Evolutionary conservation across 2,329 filamentous ascomycete genomes (phyloP), one percentile per base, ranked within the genome.

Genomic region (Microcyclospora pomicola): DNA sequence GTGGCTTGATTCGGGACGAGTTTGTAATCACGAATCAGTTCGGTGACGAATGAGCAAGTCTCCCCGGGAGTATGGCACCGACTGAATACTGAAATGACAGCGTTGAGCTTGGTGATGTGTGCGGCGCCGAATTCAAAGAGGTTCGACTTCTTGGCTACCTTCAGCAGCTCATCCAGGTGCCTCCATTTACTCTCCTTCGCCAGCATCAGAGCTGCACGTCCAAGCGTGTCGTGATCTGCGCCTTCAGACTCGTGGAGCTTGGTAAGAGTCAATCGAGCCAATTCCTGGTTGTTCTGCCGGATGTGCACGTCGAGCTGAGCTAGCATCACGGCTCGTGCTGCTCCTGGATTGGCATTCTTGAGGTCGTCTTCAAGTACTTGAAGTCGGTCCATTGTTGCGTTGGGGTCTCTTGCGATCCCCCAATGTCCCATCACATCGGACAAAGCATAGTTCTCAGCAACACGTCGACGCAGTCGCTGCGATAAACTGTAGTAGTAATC

Each of bases 11-110:
- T 50, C 2, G 54, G 50, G 11, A 19, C 24, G 27, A 59, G 43
- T 3, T 42, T 44, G 9, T 52, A 35, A 7, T 45, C 24, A 2
- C 45, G 41, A 6, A 54, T 45, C 5, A 50, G 36, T 9, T 36
- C 38, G 7, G 40, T 47, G 12, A 52, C 43, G 31, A 59, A 54
- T 2, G 40, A 35, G 47, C 48, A 54, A 11, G 47, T 47, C 30
- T 58, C 45, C 6, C 32, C 35, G 6, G 43, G 41, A 15, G 28
- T 42, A 31, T 56, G 51, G 9, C 41, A 12, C 13, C 33, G 31
- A 7, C 45, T 37, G 39, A 45, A 48, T 9, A 41, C 36, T 11
- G 43, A 34, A 11, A 54, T 36, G 3, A 46, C 38, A n/a, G 41
- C 36, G 27, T 53, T 49, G 34, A 52, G 38, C 13, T 40, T 40